Conservation (phyloP, 2,329 filamentous ascomycete genomes). For the Chaetoscypha palmicola region DNA sequence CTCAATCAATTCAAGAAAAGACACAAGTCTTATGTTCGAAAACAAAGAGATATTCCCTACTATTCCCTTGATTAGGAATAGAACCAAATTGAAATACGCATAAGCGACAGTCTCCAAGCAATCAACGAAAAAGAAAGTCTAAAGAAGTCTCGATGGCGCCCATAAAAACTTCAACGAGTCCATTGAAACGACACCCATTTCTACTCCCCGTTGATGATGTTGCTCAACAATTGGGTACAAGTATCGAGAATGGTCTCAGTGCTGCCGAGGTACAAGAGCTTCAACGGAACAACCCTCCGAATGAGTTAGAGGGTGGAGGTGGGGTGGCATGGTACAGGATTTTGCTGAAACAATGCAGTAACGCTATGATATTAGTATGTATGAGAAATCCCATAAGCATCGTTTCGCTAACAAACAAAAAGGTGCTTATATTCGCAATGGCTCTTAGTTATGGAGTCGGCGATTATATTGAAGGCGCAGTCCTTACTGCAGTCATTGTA, state of each 20-base stretch:
- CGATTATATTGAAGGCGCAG: slow-evolving; percentile 51
- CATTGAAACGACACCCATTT: slow-evolving; percentile 46
- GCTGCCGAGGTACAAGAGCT: slow-evolving; percentile 51
- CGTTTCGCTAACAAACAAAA: slow-evolving; percentile 40
- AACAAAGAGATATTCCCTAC: slow-evolving; percentile 22
- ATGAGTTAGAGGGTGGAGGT: slow-evolving; percentile 63
- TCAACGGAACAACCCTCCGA: slow-evolving; percentile 54
- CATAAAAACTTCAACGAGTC: slow-evolving; percentile 5
- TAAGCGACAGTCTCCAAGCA: slow-evolving; percentile 1
- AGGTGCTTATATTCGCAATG: slow-evolving; percentile 33
- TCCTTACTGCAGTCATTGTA: slow-evolving; percentile 51
- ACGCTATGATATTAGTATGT: slow-evolving; percentile 68
- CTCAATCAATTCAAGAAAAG: not conserved
- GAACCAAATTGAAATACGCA: slow-evolving; percentile 9
- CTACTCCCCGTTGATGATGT: slow-evolving; percentile 57
- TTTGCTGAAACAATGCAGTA: slow-evolving; percentile 63
- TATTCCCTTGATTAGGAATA: slow-evolving; percentile 30
- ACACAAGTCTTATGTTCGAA: slow-evolving; percentile 7
- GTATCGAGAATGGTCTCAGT: slow-evolving; percentile 60
- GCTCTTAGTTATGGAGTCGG: slow-evolving; percentile 41
- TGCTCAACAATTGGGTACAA: slow-evolving; percentile 52
- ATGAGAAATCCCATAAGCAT: no score
- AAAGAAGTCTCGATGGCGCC: slow-evolving; percentile 14
- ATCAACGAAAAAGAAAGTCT: not conserved
- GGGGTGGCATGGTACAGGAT: slow-evolving; percentile 67